These are phyloP conservation scores for Amanita phalloides DNA, from an alignment of 768 basidiomycete species.

Conservation along the genomic window DNA sequence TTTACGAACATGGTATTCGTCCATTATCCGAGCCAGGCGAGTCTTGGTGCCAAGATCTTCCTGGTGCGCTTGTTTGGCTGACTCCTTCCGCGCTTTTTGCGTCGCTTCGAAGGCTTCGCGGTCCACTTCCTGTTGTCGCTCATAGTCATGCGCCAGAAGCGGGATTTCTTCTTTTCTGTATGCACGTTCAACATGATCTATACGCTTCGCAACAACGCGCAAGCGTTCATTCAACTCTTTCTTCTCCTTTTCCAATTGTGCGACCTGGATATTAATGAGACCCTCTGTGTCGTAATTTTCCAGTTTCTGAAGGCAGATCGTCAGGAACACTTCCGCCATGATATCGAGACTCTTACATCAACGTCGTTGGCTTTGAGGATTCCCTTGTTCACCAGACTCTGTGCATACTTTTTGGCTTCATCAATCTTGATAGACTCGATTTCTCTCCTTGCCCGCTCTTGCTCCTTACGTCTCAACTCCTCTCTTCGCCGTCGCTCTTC, in stretches of 20 bases:
- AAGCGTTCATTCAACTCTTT: constrained; percentile 74
- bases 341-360: constrained; percentile 35
- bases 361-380: constrained; percentile 54
- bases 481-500: constrained; percentile 51
- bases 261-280: constrained; percentile 83
- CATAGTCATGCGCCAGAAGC: constrained; percentile 78
- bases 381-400: constrained; percentile 72
- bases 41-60: constrained; percentile 66
- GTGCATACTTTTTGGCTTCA: constrained; percentile 84
- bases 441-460: constrained; percentile 58
- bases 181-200: constrained; percentile 93
- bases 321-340: constrained; percentile 7
- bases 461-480: constrained; percentile 51
- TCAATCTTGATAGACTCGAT: constrained; percentile 69
- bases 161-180: constrained; percentile 90
- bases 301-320: constrained; percentile 42
- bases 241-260: constrained; percentile 96
- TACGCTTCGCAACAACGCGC: constrained; percentile 75
- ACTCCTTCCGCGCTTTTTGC: constrained; percentile 47
- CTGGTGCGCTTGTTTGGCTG: constrained; percentile 44
- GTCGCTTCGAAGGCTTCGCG: constrained; percentile 53
- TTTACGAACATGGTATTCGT: constrained; percentile 50
- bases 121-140: constrained; percentile 73
- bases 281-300: constrained; percentile 78
- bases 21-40: constrained; percentile 61